These are phyloP conservation scores for Epicoccum sorghinum DNA, from an alignment of 2,329 filamentous ascomycete genomes.

Conservation along the genomic window DNA sequence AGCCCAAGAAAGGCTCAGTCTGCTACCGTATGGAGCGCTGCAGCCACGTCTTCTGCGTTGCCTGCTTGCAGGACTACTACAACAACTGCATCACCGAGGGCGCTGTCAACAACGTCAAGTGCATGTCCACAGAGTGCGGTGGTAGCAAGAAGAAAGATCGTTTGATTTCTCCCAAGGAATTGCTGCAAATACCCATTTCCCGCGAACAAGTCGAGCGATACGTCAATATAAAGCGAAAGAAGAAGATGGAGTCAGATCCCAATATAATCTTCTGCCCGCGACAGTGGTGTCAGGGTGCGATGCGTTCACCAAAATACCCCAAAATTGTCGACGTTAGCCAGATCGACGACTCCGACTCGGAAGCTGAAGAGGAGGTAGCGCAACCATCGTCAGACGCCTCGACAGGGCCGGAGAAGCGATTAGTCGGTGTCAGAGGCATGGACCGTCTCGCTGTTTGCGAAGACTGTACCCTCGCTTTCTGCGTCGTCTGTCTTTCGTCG, in stretches of 20 bases:
- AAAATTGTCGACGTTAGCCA: slow-evolving; percentile 51
- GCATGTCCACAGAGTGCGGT: slow-evolving; percentile 79
- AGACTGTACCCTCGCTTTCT: slow-evolving; percentile 78
- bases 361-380: slow-evolving; percentile 36
- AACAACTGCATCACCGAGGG: slow-evolving; percentile 86
- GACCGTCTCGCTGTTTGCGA: slow-evolving; percentile 84
- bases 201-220: slow-evolving; percentile 81
- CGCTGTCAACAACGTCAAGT: slow-evolving; percentile 78
- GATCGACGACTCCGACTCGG: slow-evolving; percentile 49
- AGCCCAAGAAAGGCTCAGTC: slow-evolving; percentile 83
- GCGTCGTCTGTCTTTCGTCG: slow-evolving; percentile 72
- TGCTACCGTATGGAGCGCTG: slow-evolving; percentile 87
- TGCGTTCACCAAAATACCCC: slow-evolving; percentile 62
- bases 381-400: slow-evolving; percentile 9
- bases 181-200: slow-evolving; percentile 60
- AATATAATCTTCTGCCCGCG: slow-evolving; percentile 92
- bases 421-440: slow-evolving; percentile 53
- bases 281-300: slow-evolving; percentile 89
- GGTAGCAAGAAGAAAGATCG: slow-evolving; percentile 56
- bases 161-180: slow-evolving; percentile 79
- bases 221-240: slow-evolving; percentile 89
- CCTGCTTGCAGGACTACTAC: slow-evolving; percentile 91
- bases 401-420: slow-evolving; percentile 30
- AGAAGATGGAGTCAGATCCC: slow-evolving; percentile 88
- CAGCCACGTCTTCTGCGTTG: slow-evolving; percentile 86